phyloP scores from a whole-genome alignment of 2,329 filamentous ascomycete species.

The Fusarium xylarioides region DNA sequence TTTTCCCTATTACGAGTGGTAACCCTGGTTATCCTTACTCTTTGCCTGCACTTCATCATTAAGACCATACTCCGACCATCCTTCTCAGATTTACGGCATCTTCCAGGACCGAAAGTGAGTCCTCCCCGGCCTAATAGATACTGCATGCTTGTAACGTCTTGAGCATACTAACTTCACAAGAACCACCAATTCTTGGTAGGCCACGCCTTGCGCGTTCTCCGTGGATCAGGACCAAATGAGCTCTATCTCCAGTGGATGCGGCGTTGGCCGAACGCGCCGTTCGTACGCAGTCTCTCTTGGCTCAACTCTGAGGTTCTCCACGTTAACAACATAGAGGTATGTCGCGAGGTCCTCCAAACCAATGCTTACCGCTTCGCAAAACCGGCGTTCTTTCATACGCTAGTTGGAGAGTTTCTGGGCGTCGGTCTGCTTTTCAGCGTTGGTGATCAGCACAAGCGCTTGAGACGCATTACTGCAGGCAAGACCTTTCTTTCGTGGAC shows the following conservation, averaged over 20 bases:
- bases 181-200: neutral
- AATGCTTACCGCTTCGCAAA: constrained; percentile 19
- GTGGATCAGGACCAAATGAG: constrained; percentile 4
- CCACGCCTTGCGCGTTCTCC: constrained; percentile 5
- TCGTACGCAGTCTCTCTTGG: constrained; percentile 19
- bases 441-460: constrained; percentile 18
- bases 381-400: constrained; percentile 15
- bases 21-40: accelerated
- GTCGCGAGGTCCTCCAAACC: constrained; percentile 19
- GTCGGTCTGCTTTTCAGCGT: constrained; percentile 17
- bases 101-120: constrained; percentile 10
- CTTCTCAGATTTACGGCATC: neutral
- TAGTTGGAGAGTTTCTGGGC: constrained; percentile 25
- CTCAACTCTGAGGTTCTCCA: constrained; percentile 17
- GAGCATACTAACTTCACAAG: accelerated
- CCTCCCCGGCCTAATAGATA: accelerated
- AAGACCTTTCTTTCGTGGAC: neutral
- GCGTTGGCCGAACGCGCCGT: constrained; percentile 15
- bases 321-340: constrained; percentile 19
- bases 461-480: constrained; percentile 11
- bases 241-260: constrained; percentile 19
- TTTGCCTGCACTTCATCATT: neutral
- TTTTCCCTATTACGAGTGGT: accelerated
- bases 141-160: accelerated
- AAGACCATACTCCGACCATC: neutral